Evolutionary conservation across 441 rosid species (phyloP), one percentile per base, ranked within the genome.

Genomic region (Erodium chrysanthum): DNA sequence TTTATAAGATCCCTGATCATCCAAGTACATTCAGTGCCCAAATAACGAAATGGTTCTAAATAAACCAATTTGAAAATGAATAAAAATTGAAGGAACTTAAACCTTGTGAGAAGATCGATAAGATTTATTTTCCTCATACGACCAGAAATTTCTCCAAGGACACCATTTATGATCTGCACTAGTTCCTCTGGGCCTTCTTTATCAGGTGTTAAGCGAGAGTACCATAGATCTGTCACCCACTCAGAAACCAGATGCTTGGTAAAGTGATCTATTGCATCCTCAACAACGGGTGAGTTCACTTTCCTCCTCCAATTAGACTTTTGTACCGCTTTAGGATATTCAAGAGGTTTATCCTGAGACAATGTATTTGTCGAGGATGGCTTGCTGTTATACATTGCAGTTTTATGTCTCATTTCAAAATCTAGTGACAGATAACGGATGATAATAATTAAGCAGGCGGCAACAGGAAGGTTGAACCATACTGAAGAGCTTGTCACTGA

Each of bases 401-500:
- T 85, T 76, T 92, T 90, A 73, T 83, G 84, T 72, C 86, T 78
- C 96, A 83, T 82, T 74, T 90, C 98, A 73, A 84, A 80, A 76
- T 95, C 99, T 22, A 95, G 73, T 5, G 92, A 82, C 73, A 90
- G 84, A 77, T 95, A 92, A 8, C 97, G 96, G 44, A 95, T 90
- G 62, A 86, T 82, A 71, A 95, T 68, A 72, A 92, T 83, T 76
- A 95, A 83, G 58, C 83, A 77, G 37, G 89, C 96, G 33, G 99
- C 98, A 83, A 91, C 97, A 70, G 99, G 98, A 75, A 95, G 83
- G 82, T 95, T 95, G 42, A 92, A 86, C 91, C 82, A 90, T 56
- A 95, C 99, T 3, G 98, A 95, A 80, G 98, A 87, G 83, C 99
- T 95, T 42, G 97, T 95, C 82, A 95, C 99, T 95, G 89, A 66